Base-by-base conservation (phyloP, 306 rosid species). In the Cicer judaicum region DNA sequence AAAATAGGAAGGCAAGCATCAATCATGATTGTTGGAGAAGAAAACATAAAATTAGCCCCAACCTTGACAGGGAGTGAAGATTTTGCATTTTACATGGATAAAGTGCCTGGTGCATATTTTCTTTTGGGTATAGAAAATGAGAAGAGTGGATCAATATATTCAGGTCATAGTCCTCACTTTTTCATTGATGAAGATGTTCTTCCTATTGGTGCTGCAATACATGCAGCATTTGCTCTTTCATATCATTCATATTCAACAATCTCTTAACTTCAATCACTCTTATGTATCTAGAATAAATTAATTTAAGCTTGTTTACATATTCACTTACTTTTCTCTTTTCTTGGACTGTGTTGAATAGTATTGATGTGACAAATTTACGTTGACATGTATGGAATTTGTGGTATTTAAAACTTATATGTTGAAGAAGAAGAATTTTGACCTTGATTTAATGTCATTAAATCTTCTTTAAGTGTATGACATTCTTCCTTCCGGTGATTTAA, bases 21-120 rank as follows among this genome's bases (percentile, higher is more conserved):
- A 0, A 78, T 75, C 0, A 85, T 79, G 78, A 88, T 91, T 5
- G 88, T 93, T 6, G 98, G 98, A 57, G 84, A 88, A 69, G 89
- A 88, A 41, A 89, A 91, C 47, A 72, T 75, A 39, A 10, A 46
- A 66, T 19, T 91, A 57, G 85, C 96, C 9, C 92, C 89, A 2
- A 29, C 34, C 60, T 73, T 83, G 78, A 91, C 89, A 71, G 98
- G 92, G 15, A 93, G 98, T 80, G 98, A 93, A 80, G 98, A 93
- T 86, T 93, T 93, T 76, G 93, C 98, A 40, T 90, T 90, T 84
- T 93, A 77, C 86, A 66, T 83, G 75, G 97, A 89, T 0, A 84
- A 87, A 55, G 96, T 93, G 54, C 92, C 96, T 2, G 97, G 98
- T 6, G 15, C 93, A 34, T 87, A 88, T 79, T 8, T 93, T 16